Conservation (phyloP, 306 rosid genomes). For the Canavalia ensiformis region DNA sequence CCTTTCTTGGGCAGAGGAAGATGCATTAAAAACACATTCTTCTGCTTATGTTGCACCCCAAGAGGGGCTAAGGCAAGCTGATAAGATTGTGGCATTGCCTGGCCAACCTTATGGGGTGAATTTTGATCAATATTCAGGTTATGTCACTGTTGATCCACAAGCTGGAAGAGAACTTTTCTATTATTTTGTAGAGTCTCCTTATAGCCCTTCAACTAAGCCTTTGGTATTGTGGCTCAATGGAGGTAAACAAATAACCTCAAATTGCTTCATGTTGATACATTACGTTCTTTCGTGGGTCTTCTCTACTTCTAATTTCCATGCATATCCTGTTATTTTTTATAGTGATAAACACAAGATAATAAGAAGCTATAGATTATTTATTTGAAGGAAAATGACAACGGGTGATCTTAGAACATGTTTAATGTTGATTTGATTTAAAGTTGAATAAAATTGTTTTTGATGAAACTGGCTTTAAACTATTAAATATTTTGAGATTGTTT, state of each 20-base stretch:
- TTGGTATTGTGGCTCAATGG: slow-evolving; percentile 74
- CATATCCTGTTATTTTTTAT: background rate
- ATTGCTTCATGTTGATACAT: background rate
- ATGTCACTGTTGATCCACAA: slow-evolving; percentile 57
- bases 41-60: slow-evolving; percentile 41
- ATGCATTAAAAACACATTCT: slow-evolving; percentile 19
- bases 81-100: slow-evolving; percentile 63
- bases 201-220: slow-evolving; percentile 55
- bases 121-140: slow-evolving; percentile 70
- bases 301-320: background rate
- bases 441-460: no score
- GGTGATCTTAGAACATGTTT: no score
- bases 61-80: slow-evolving; percentile 50
- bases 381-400: no score
- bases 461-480: no score
- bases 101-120: slow-evolving; percentile 67
- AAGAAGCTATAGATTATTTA: background rate
- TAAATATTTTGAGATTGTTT: no score
- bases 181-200: slow-evolving; percentile 69
- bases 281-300: background rate
- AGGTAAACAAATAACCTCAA: slow-evolving; percentile 51
- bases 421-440: no score
- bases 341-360: background rate
- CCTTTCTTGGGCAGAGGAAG: slow-evolving; percentile 40
- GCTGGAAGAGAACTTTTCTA: slow-evolving; percentile 70